phyloP scores from a whole-genome alignment of 108 stramenopile genomes.

The Skeletonema menzelii region DNA sequence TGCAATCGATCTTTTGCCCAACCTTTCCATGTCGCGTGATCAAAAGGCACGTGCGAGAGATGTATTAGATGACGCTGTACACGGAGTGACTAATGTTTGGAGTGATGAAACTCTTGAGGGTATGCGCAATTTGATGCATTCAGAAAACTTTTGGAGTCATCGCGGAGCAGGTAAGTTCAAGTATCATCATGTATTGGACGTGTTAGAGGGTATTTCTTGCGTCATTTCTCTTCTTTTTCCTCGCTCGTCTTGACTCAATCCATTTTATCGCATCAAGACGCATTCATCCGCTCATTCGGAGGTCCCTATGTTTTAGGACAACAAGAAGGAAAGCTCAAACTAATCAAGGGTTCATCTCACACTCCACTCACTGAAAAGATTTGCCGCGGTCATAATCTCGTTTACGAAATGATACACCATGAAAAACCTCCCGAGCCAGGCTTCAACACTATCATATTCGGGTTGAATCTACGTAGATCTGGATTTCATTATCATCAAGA shows the following conservation, averaged over 20 bases:
- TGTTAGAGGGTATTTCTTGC: not conserved
- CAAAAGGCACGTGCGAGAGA: slow-evolving; percentile 7
- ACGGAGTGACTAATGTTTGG: slow-evolving; percentile 31
- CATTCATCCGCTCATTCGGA: slow-evolving; percentile 21
- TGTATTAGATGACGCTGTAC: slow-evolving; percentile 19
- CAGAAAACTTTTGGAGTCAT: slow-evolving; percentile 20
- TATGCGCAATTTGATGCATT: slow-evolving; percentile 20
- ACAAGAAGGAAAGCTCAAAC: slow-evolving; percentile 25
- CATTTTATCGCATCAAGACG: not conserved
- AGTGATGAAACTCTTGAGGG: slow-evolving; percentile 14
- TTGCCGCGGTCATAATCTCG: slow-evolving; percentile 19
- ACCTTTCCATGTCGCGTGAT: slow-evolving; percentile 2
- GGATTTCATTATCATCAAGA: slow-evolving; percentile 43
- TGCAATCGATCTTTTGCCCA: slow-evolving; percentile 23
- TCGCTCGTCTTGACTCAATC: not conserved
- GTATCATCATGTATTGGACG: not conserved
- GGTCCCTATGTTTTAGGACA: slow-evolving; percentile 28
- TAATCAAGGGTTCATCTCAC: slow-evolving; percentile 21
- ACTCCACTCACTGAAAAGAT: slow-evolving; percentile 25
- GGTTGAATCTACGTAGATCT: slow-evolving; percentile 23
- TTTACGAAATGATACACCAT: slow-evolving; percentile 14
- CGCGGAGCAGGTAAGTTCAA: slow-evolving; percentile 29
- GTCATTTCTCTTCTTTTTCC: slow-evolving; percentile 2
- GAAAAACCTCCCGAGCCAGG: slow-evolving; percentile 15
- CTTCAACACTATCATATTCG: slow-evolving; percentile 32